Evolutionary conservation across 257 asterid genomes (phyloP).

Genomic region (Solanum microdontum): DNA sequence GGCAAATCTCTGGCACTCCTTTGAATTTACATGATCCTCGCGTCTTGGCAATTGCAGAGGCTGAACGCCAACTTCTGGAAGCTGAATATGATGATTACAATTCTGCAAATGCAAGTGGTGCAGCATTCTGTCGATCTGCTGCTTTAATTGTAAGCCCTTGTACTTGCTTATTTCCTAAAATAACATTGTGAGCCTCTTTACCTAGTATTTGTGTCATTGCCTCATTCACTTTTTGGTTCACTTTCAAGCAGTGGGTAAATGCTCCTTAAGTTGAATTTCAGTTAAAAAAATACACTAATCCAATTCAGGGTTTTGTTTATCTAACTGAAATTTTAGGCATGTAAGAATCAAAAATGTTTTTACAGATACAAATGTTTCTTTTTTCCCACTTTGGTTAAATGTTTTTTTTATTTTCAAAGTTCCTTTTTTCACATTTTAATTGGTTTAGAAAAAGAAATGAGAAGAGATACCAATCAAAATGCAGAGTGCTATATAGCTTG

Average conservation of each 20-base stretch:
- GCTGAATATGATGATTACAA: constrained; percentile 82
- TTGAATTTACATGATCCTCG: constrained; percentile 90
- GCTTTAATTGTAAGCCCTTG: constrained; percentile 70
- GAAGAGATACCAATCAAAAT: not conserved
- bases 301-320: not conserved
- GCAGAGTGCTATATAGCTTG: not conserved
- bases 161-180: not conserved
- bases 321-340: not conserved
- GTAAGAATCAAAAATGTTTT: no score
- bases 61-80: constrained; percentile 87
- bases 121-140: constrained; percentile 93
- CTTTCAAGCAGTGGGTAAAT: not conserved
- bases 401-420: not conserved
- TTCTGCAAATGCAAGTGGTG: constrained; percentile 71
- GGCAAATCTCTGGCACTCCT: constrained; percentile 96
- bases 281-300: not conserved
- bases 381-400: not conserved
- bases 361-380: no score
- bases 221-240: not conserved
- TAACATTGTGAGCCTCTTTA: not conserved
- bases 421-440: not conserved
- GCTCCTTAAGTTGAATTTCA: not conserved
- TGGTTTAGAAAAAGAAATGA: not conserved
- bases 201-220: not conserved
- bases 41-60: constrained; percentile 83